These are phyloP conservation scores for Pythium coloratum DNA, from an alignment of 352 stramenopile genomes.

Conservation along the genomic window DNA sequence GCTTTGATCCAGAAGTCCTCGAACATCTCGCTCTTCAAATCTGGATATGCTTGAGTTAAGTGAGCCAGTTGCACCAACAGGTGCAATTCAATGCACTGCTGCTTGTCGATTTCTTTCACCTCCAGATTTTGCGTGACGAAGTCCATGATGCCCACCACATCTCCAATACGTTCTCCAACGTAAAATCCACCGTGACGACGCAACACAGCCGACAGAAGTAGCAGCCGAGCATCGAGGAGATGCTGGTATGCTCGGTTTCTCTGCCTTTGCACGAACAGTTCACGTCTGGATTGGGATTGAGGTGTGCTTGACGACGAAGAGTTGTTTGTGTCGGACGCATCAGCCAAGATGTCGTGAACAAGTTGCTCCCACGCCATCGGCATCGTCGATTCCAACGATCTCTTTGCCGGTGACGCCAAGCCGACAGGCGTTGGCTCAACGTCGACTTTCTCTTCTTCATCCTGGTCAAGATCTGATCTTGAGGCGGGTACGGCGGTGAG, in stretches of 20 bases:
- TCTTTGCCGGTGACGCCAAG: constrained; percentile 18
- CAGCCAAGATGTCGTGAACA: constrained; percentile 19
- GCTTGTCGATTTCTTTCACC: constrained; percentile 21
- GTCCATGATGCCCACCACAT: constrained; percentile 27
- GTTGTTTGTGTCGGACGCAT: constrained; percentile 3
- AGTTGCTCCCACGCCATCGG: constrained; percentile 34
- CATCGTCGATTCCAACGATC: constrained; percentile 17
- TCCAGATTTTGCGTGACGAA: constrained; percentile 19
- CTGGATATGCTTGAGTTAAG: constrained; percentile 15
- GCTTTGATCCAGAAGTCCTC: constrained; percentile 22
- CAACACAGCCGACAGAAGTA: constrained; percentile 21
- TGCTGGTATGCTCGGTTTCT: constrained; percentile 13
- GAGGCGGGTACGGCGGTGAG: background rate
- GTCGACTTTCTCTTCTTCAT: background rate
- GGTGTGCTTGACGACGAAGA: constrained; percentile 7
- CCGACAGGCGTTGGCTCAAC: background rate
- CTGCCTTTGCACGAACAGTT: constrained; percentile 16
- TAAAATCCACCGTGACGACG: constrained; percentile 30
- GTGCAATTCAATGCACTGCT: constrained; percentile 21
- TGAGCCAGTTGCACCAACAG: constrained; percentile 24
- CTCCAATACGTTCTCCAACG: constrained; percentile 20
- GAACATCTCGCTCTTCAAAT: constrained; percentile 28
- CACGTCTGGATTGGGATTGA: constrained; percentile 11
- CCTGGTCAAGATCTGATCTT: background rate
- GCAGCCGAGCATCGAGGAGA: constrained; percentile 13